Evolutionary conservation across 2,329 filamentous ascomycete genomes (phyloP).

Genomic region (Leptographium galeiforme): DNA sequence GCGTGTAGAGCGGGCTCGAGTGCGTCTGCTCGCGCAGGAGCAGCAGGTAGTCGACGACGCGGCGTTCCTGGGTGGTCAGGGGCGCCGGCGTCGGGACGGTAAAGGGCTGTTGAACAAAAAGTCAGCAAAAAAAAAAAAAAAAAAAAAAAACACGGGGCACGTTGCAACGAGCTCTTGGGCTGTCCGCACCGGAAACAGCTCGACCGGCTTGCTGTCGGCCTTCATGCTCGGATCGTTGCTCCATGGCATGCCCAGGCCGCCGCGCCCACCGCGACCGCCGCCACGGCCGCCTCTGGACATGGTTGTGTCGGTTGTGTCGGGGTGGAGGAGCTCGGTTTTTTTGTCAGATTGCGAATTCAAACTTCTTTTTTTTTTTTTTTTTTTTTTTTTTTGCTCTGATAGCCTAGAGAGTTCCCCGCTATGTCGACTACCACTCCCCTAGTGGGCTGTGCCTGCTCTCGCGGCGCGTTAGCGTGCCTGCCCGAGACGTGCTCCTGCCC

Average conservation of each 20-base stretch:
- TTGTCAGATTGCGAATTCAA: too few relatives aligned
- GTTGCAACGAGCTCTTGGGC: too few relatives aligned
- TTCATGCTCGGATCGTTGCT: conserved; percentile 36
- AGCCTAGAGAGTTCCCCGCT: not conserved
- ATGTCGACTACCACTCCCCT: not conserved
- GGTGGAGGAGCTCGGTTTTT: not conserved
- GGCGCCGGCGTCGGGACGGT: conserved; percentile 30
- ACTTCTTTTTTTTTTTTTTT: not conserved
- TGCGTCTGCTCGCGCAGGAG: conserved; percentile 44
- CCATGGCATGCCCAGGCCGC: conserved; percentile 30
- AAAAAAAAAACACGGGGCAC: too few relatives aligned
- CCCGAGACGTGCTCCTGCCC: not conserved
- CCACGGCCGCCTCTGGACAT: conserved; percentile 41
- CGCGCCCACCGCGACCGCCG: conserved; percentile 33
- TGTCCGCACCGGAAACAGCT: conserved; percentile 49
- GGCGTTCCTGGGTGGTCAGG: conserved; percentile 30
- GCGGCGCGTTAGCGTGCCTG: not conserved
- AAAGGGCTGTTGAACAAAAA: too few relatives aligned
- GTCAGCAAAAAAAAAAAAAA: too few relatives aligned
- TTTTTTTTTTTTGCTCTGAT: not conserved
- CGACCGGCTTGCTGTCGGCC: conserved; percentile 40
- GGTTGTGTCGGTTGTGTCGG: not conserved
- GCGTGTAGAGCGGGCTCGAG: conserved; percentile 41
- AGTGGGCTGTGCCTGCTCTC: not conserved
- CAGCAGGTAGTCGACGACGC: conserved; percentile 36